Percentiles rank a stretch among this genome's conserved stretches.
Conservation (phyloP, 2,329 filamentous ascomycete species). For the Juglanconis sp. region DNA sequence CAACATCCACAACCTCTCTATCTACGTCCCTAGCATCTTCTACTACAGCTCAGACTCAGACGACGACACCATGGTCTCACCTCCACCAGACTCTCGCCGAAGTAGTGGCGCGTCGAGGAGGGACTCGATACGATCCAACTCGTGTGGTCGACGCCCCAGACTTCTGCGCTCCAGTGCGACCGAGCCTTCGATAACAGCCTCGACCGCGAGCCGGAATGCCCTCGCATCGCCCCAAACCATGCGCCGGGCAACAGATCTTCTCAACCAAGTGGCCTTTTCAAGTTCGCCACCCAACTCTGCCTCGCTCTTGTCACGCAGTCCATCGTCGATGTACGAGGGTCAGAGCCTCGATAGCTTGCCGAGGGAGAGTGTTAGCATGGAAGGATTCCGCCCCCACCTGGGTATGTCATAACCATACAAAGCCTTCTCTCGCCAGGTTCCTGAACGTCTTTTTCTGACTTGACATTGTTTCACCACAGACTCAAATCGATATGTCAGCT, state of each 20-base stretch:
- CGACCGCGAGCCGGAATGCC: constrained; percentile 50
- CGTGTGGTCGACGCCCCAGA: constrained; percentile 45
- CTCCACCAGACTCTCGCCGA: constrained; percentile 32
- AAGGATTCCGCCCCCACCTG: constrained; percentile 14
- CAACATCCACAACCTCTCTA: constrained; percentile 17
- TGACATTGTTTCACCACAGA: constrained; percentile 24
- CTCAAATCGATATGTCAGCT: constrained; percentile 65
- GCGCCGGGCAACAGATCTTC: constrained; percentile 51
- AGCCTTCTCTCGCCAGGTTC: not conserved
- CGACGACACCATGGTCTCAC: constrained; percentile 32
- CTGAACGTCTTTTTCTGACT: constrained; percentile 18
- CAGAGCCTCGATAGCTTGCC: constrained; percentile 21
- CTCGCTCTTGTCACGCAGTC: constrained; percentile 34
- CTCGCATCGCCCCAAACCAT: constrained; percentile 46
- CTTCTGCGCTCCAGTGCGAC: constrained; percentile 54
- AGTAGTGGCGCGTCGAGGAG: constrained; percentile 29
- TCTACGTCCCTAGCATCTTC: constrained; percentile 16
- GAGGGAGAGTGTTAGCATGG: constrained; percentile 14
- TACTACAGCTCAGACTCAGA: constrained; percentile 15
- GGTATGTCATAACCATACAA: constrained; percentile 11
- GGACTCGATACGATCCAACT: constrained; percentile 37
- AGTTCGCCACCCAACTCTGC: constrained; percentile 34
- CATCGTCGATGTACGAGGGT: constrained; percentile 30
- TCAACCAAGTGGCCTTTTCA: constrained; percentile 52
- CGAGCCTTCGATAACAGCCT: constrained; percentile 56